Evolutionary conservation across 768 basidiomycete species (phyloP), one percentile per base, ranked within the genome.

Genomic region (Rubroboletus pulcherrimus): DNA sequence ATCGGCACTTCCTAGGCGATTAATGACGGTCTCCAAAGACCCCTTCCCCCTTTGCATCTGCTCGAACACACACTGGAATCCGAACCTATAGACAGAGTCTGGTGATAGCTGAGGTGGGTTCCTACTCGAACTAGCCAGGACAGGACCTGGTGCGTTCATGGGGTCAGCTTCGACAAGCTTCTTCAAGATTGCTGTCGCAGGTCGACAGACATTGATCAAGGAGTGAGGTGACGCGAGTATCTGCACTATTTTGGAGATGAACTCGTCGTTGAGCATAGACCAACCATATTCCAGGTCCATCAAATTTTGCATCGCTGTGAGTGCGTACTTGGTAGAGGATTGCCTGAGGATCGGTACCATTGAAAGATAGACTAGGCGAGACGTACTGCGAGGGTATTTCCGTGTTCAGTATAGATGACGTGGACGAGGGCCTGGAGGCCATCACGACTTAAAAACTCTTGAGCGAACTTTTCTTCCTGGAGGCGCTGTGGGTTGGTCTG

Each of bases 141-240:
- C 67, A 2, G 81, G 76, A 17, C 83, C 84, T 2, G 88, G 82
- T 17, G 83, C 82, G 56, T 75, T 85, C 61, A 78, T 73, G 17
- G 91, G 87, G 63, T 91, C 89, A 9, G 91, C 91, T 69, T 93
- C 91, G 14, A 93, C 92, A 21, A 96, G 81, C 59, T 87, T 88
- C 73, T 92, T 91, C 58, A 95, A 78, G 53, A 96, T 94, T 34
- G 89, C 85, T 41, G 91, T 93, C 1, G 93, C 93, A 34, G 93
- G 94, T 6, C 93, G 86, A 63, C 90, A 91, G 55, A 95, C 91
- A 58, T 97, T 97, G 76, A 95, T 86, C 17, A 86, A 80, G 11
- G 88, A 89, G 38, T 81, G 77, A 0, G 87, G 77, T 0, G 90
- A 89, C 0, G 90, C 84, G 26, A 92, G 77, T 61, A 90, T 87